These are phyloP conservation scores for Sugiyamaella mastotermitis DNA, from an alignment of 805 yeast species.

Conservation along the genomic window DNA sequence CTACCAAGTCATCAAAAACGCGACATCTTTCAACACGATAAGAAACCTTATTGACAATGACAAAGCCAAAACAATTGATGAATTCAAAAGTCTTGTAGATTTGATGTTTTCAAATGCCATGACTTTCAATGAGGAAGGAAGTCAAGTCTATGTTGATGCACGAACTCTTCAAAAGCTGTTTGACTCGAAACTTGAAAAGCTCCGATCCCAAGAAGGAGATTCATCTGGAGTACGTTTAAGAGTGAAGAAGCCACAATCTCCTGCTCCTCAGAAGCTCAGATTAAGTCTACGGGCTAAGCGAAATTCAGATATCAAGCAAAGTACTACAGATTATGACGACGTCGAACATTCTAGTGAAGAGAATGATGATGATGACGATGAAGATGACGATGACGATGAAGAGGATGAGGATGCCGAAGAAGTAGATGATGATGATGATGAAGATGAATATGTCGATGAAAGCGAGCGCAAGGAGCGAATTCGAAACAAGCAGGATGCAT, in stretches of 20 bases:
- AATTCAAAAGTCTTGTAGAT: conserved; percentile 51
- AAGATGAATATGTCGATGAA: conserved; percentile 13
- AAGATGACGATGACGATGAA: conserved; percentile 6
- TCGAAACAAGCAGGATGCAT: not conserved
- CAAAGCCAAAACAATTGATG: conserved; percentile 48
- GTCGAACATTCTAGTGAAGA: not conserved
- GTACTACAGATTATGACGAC: conserved; percentile 1
- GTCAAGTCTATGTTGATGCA: conserved; percentile 70
- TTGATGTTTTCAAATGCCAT: conserved; percentile 76
- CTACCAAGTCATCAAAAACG: conserved; percentile 61
- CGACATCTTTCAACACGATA: conserved; percentile 66
- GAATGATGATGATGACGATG: conserved; percentile 13
- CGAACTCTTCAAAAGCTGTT: conserved; percentile 50
- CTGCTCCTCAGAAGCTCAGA: conserved; percentile 2
- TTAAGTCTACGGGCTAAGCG: conserved; percentile 7
- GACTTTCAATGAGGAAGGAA: conserved; percentile 65
- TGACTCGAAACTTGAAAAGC: conserved; percentile 22
- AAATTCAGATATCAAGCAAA: not conserved
- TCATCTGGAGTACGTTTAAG: not conserved
- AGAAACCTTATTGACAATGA: conserved; percentile 46
- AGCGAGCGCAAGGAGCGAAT: conserved; percentile 6
- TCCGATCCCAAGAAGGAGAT: conserved; percentile 9
- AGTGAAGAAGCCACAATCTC: conserved; percentile 6
- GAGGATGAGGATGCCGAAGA: conserved; percentile 12
- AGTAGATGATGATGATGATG: conserved; percentile 16